Conservation (phyloP, 202 grass and related monocot species). For the Digitaria exilis region DNA sequence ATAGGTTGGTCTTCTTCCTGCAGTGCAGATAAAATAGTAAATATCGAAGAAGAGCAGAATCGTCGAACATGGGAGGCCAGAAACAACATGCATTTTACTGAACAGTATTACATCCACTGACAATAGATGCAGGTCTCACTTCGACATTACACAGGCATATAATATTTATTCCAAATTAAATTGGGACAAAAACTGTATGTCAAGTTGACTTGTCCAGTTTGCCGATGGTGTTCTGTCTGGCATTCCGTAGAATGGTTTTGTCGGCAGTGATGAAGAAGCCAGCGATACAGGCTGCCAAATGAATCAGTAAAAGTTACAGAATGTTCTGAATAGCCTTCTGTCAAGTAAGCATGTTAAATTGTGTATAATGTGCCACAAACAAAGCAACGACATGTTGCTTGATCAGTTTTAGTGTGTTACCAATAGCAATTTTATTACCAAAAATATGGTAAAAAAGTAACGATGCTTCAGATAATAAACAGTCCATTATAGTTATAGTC, state of each 20-base stretch:
- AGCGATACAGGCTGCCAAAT: constrained; percentile 60
- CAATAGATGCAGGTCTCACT: background rate
- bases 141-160: background rate
- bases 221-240: constrained; percentile 75
- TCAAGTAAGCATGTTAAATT: background rate
- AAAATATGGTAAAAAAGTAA: constrained; percentile 2
- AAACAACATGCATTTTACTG: background rate
- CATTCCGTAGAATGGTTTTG: constrained; percentile 61
- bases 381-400: background rate
- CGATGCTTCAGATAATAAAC: background rate
- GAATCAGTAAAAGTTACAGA: constrained; percentile 13
- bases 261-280: constrained; percentile 95
- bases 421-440: background rate
- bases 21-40: background rate
- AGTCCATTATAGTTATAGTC: background rate
- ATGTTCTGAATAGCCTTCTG: background rate
- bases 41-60: background rate
- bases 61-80: background rate
- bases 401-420: background rate
- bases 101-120: background rate
- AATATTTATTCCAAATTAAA: constrained; percentile 9
- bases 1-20: background rate
- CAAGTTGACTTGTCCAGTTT: constrained; percentile 63
- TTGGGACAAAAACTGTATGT: constrained; percentile 10
- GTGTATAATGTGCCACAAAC: background rate